phyloP scores from a whole-genome alignment of 2,329 filamentous ascomycete species.

The Cryphonectria radicalis region DNA sequence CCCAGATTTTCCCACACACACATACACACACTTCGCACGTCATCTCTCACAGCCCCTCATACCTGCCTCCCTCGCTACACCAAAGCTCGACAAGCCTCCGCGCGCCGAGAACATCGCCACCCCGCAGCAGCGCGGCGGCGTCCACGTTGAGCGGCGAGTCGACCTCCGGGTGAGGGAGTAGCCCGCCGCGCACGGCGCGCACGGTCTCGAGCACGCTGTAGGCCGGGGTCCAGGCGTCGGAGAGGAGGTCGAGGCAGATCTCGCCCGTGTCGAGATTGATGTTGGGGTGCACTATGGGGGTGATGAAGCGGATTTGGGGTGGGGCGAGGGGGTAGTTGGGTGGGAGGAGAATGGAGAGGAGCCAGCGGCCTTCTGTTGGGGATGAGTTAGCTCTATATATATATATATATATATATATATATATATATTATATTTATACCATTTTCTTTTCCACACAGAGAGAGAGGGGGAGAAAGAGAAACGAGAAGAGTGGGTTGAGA shows the following conservation, averaged over 20 bases:
- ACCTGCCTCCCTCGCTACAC: slow-evolving; percentile 57
- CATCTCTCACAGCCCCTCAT: slow-evolving; percentile 42
- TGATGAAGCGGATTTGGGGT: slow-evolving; percentile 80
- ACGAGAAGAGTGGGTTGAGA: background rate
- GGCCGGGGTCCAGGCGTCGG: slow-evolving; percentile 79
- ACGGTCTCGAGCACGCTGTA: slow-evolving; percentile 80
- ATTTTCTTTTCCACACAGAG: background rate
- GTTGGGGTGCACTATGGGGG: slow-evolving; percentile 85
- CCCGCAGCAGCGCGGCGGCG: slow-evolving; percentile 70
- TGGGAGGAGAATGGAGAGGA: slow-evolving; percentile 77
- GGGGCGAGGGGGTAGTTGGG: slow-evolving; percentile 77
- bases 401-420: background rate
- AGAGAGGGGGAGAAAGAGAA: background rate
- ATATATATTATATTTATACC: background rate
- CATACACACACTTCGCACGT: background rate
- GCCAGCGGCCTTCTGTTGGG: slow-evolving; percentile 74
- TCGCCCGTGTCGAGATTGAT: slow-evolving; percentile 73
- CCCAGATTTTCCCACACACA: background rate
- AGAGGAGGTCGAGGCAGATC: slow-evolving; percentile 89
- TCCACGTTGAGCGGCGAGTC: slow-evolving; percentile 82
- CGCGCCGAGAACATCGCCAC: slow-evolving; percentile 70
- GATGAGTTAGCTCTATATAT: background rate
- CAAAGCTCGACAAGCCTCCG: slow-evolving; percentile 74
- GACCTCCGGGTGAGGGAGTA: slow-evolving; percentile 69
- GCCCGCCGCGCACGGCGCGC: slow-evolving; percentile 69